These are phyloP conservation scores for Eutrema heterophyllum DNA, from an alignment of 345 rosid genomes.

Conservation along the genomic window DNA sequence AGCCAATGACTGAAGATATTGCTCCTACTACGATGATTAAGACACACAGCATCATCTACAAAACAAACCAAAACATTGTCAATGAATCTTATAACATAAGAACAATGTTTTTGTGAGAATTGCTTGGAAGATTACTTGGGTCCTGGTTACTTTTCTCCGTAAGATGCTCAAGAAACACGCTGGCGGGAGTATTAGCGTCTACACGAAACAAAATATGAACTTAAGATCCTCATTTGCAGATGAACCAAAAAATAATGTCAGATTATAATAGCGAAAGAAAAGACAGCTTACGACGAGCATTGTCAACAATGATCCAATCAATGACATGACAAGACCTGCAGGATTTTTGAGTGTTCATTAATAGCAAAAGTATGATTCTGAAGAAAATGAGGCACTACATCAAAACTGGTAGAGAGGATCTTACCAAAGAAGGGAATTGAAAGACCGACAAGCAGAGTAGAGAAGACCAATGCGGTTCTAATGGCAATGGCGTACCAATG, in stretches of 20 bases:
- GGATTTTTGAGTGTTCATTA: not conserved
- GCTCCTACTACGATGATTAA: slow-evolving; percentile 59
- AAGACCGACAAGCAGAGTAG: slow-evolving; percentile 78
- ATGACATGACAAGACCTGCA: slow-evolving; percentile 85
- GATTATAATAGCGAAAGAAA: not conserved
- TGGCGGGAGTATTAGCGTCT: slow-evolving; percentile 91
- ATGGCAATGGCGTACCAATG: slow-evolving; percentile 60
- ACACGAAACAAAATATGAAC: slow-evolving; percentile 14
- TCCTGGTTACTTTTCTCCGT: slow-evolving; percentile 41
- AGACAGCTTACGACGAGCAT: slow-evolving; percentile 81
- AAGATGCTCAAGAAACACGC: slow-evolving; percentile 79
- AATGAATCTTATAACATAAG: not conserved
- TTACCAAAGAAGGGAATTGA: slow-evolving; percentile 85
- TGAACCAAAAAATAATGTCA: not conserved
- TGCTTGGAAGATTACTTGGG: slow-evolving; percentile 44
- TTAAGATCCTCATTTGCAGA: not conserved
- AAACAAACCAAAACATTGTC: slow-evolving; percentile 4
- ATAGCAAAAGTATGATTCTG: not conserved
- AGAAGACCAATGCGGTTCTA: slow-evolving; percentile 73
- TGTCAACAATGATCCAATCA: slow-evolving; percentile 89
- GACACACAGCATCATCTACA: slow-evolving; percentile 50
- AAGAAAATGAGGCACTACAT: not conserved
- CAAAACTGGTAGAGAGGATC: slow-evolving; percentile 12
- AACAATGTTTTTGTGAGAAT: not conserved
- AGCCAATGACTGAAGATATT: slow-evolving; percentile 59